Evolutionary conservation across 306 rosid species (phyloP), one percentile per base, ranked within the genome.

Genomic region (Betula pendula): DNA sequence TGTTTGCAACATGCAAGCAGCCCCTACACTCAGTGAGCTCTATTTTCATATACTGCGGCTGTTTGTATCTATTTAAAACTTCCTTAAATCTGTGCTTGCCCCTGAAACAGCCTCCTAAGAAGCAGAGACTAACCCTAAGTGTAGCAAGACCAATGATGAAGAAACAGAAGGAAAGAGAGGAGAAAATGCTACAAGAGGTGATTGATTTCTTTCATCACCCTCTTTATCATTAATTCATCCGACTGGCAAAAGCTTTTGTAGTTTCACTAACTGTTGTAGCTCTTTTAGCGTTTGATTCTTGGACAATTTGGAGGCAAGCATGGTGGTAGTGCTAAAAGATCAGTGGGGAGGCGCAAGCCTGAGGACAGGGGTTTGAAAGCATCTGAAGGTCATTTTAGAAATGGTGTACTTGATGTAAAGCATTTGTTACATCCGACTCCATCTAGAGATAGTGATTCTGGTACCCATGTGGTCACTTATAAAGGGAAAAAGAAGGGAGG

Each of bases 121-220:
- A 82, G 71, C 92, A 87, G 78, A 87, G 85, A 78, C 83, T 87
- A 47, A 90, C 96, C 49, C 83, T 89, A 38, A 87, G 92, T 79
- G 90, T 92, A 59, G 96, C 97, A 27, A 86, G 86, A 2, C 92
- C 88, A 35, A 88, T 77, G 83, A 87, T 90, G 92, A 92, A 92
- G 80, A 90, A 90, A 55, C 94, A 85, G 73, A 87, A 90, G 81
- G 87, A 86, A 78, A 83, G 97, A 78, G 94, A 92, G 78, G 82
- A 90, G 80, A 84, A 89, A 84, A 83, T 86, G 88, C 87, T 76
- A 12, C 60, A 87, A 75, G 96, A 89, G 94, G 97, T 92, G 58
- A 65, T 69, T 78, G 10, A 48, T 66, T 20, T 74, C 58, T 48
- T 76, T 43, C 33, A 22, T 62, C n/a, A 24, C 15, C 12, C 27